These are phyloP conservation scores for Kregervanrija fluxuum DNA, from an alignment of 805 yeast species.

Conservation along the genomic window DNA sequence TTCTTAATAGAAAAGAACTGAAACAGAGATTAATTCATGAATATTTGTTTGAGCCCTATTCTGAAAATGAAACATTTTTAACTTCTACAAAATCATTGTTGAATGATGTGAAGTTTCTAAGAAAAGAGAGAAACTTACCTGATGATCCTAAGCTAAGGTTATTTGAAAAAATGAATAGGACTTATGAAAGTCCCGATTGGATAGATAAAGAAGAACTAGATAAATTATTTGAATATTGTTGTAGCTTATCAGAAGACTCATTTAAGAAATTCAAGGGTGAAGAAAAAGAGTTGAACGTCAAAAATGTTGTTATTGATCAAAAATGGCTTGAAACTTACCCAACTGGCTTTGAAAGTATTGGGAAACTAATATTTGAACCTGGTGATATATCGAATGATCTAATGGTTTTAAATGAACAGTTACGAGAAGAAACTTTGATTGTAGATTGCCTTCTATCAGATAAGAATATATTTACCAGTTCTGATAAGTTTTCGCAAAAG, in stretches of 20 bases:
- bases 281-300: conserved; percentile 8
- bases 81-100: conserved; percentile 50
- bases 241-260: conserved; percentile 17
- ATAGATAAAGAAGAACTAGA: conserved; percentile 33
- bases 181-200: conserved; percentile 28
- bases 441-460: too few relatives aligned
- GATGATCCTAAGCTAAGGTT: conserved; percentile 21
- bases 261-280: conserved; percentile 9
- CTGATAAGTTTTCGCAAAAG: too few relatives aligned
- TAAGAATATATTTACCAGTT: too few relatives aligned
- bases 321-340: conserved; percentile 19
- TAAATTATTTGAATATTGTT: conserved; percentile 26
- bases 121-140: conserved; percentile 33
- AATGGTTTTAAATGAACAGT: not conserved
- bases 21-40: conserved; percentile 41
- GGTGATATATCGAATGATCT: not conserved
- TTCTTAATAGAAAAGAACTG: conserved; percentile 46
- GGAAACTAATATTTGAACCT: conserved; percentile 10
- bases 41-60: conserved; percentile 20
- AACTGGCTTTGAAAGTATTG: conserved; percentile 27
- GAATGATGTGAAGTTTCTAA: conserved; percentile 48
- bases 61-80: conserved; percentile 21
- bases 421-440: too few relatives aligned
- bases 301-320: conserved; percentile 17
- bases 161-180: conserved; percentile 24